Conservation (phyloP, 495 filamentous ascomycete genomes). For the Trichoderma gamsii region DNA sequence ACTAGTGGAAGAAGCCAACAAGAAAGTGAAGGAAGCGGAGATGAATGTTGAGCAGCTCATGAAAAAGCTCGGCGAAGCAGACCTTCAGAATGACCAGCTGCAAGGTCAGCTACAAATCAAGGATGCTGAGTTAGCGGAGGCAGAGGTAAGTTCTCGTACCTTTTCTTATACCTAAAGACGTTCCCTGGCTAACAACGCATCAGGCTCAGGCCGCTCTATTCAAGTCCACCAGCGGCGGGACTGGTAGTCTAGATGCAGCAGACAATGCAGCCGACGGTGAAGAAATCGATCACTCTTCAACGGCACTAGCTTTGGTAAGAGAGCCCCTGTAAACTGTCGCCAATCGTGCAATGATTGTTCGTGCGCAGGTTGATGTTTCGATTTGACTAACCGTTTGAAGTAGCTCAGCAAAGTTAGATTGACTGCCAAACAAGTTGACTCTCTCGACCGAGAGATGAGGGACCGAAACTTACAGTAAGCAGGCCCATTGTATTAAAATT, state of each 20-base stretch:
- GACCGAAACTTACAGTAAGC: conserved; percentile 33
- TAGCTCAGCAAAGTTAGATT: conserved; percentile 46
- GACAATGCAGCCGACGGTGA: conserved; percentile 40
- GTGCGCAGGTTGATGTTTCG: conserved; percentile 7
- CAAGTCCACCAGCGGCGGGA: conserved; percentile 37
- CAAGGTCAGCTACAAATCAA: conserved; percentile 43
- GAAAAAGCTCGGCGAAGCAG: conserved; percentile 32
- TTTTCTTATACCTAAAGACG: background rate
- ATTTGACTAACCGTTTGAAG: conserved; percentile 17
- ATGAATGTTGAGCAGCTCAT: conserved; percentile 30
- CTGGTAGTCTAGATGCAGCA: conserved; percentile 27
- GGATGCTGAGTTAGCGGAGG: conserved; percentile 50
- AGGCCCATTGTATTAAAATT: background rate
- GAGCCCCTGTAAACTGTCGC: conserved; percentile 28
- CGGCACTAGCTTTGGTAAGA: conserved; percentile 53
- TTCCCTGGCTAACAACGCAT: background rate
- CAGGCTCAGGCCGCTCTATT: conserved; percentile 23
- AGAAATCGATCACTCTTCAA: conserved; percentile 46
- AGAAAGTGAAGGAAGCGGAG: conserved; percentile 32
- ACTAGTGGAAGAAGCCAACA: conserved; percentile 45
- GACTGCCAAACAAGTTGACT: conserved; percentile 38
- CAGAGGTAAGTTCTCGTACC: conserved; percentile 34
- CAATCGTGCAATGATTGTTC: conserved; percentile 4
- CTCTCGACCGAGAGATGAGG: conserved; percentile 43
- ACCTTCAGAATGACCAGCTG: conserved; percentile 39